Evolutionary conservation across 768 basidiomycete species (phyloP), one percentile per base, ranked within the genome.

Genomic region (Mycena alexandri): DNA sequence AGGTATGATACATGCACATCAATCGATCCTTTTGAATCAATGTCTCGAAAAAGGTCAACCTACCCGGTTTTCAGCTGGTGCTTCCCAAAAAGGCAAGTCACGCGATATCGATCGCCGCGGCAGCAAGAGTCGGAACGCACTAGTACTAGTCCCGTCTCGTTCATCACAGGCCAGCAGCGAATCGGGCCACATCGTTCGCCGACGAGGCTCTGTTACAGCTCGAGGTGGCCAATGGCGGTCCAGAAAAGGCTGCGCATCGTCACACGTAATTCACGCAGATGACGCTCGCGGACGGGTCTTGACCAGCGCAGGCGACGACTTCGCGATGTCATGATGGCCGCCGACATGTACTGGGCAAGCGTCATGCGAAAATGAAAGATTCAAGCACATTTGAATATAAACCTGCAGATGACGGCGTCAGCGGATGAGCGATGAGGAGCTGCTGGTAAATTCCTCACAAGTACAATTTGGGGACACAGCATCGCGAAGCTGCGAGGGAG

Each of bases 21-120:
- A 38, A 60, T 60, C 59, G 59, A 60, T 60, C 33, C 59, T 60
- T 57, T 16, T 60, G 48, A 48, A 60, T 60, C 47, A 60, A 50
- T 60, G 22, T 50, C 59, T 51, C 48, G 47, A 60, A 60, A 38
- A 50, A 50, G 38, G 59, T 4, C 8, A 5, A 16, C 21, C n/a
- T 19, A 16, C 44, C 33, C 10, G 21, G 33, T 47, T 59, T 59
- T 60, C 47, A 21, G 4, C 34, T 10, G 19, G 33, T 10, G 0
- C 29, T 13, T 22, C 19, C 58, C 58, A 33, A 48, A 50, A 24
- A 50, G 21, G 59, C 34, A 22, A 60, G 36, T 36, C n/a, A 21
- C 56, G 46, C 56, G 43, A 56, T 12, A 33, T 21, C 29, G 43
- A 34, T 46, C 13, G 44, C 44, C 56, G 29, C 9, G 21, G 38